Evolutionary conservation across 192 early-diverging fungal genomes (phyloP).

Genomic region (Mortierella hygrophila): DNA sequence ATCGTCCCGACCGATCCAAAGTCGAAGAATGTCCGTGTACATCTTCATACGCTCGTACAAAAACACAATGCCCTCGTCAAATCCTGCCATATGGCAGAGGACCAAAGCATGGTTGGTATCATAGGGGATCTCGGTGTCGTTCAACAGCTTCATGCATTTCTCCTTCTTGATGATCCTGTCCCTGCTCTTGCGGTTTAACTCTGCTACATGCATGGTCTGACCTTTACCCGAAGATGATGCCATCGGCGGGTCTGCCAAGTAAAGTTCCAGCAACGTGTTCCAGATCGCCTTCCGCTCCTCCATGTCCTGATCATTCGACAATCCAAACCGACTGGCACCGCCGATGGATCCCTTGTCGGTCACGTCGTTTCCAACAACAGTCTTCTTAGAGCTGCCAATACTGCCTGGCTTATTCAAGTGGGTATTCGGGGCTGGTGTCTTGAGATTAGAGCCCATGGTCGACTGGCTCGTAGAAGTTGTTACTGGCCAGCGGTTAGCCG

Average conservation of each 20-base stretch:
- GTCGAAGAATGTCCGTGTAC: conserved; percentile 77
- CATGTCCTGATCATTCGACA: conserved; percentile 47
- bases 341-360: conserved; percentile 50
- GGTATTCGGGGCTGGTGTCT: conserved; percentile 15
- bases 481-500: conserved; percentile 78
- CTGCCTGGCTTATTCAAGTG: conserved; percentile 12
- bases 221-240: conserved; percentile 14
- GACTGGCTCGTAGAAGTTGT: conserved; percentile 10
- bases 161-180: conserved; percentile 57
- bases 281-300: conserved; percentile 84
- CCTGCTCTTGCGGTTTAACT: conserved; percentile 50
- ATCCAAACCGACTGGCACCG: conserved; percentile 20
- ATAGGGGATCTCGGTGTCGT: conserved; percentile 73
- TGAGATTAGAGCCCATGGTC: conserved; percentile 20
- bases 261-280: conserved; percentile 94
- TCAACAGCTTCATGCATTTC: conserved; percentile 79
- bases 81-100: conserved; percentile 87
- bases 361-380: background rate
- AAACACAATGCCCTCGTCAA: conserved; percentile 88
- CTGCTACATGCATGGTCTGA: conserved; percentile 39
- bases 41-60: conserved; percentile 89
- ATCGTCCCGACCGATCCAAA: conserved; percentile 81
- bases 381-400: conserved; percentile 17
- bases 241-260: conserved; percentile 61
- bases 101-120: conserved; percentile 95